Percentiles rank a stretch among this genome's conserved stretches.
These are phyloP conservation scores for Euphorbia celastroides DNA, from an alignment of 441 rosid species.

Conservation along the genomic window DNA sequence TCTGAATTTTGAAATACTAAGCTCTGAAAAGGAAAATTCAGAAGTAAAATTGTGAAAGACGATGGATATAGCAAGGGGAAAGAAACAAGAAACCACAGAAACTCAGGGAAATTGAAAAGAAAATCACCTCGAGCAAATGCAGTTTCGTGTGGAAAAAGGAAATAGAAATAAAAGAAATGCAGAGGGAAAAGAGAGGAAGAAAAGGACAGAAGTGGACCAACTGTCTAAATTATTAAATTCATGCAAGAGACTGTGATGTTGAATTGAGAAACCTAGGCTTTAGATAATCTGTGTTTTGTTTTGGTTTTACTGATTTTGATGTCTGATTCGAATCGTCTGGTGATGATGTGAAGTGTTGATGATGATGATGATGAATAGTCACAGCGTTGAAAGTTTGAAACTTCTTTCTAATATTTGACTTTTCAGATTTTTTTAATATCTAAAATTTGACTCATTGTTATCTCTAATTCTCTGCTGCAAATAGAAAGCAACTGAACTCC, in stretches of 20 bases:
- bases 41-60: conserved; percentile 2
- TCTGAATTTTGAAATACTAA: neutral
- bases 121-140: neutral
- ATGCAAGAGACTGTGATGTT: too few relatives aligned
- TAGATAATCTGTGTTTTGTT: too few relatives aligned
- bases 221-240: too few relatives aligned
- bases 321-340: neutral
- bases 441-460: neutral
- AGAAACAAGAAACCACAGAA: conserved; percentile 4
- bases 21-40: neutral
- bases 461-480: neutral
- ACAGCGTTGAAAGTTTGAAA: too few relatives aligned
- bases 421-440: too few relatives aligned
- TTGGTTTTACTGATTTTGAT: too few relatives aligned
- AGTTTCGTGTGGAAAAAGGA: neutral
- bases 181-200: neutral
- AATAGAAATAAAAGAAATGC: neutral
- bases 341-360: neutral
- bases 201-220: conserved; percentile 2
- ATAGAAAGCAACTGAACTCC: neutral
- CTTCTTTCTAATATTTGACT: too few relatives aligned
- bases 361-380: too few relatives aligned
- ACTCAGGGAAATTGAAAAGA: neutral
- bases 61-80: conserved; percentile 5
- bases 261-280: neutral